Conservation (phyloP, 2,329 filamentous ascomycete species). For the Alternaria incomplexa region DNA sequence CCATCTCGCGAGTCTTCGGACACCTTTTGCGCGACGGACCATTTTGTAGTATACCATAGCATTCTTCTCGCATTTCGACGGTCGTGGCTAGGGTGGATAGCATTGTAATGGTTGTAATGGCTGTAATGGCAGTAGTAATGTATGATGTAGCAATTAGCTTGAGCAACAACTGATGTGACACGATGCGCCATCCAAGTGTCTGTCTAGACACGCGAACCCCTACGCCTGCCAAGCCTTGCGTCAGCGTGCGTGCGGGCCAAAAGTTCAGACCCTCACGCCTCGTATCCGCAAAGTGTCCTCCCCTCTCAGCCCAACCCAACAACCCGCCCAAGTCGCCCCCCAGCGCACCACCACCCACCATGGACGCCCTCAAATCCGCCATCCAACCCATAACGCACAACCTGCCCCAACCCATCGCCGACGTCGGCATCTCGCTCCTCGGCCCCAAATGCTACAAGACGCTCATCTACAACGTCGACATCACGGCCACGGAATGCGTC, state of each 20-base stretch:
- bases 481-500: conserved; percentile 77
- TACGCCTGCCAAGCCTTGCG: conserved; percentile 17
- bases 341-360: conserved; percentile 26
- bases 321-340: not conserved
- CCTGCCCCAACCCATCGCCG: conserved; percentile 48
- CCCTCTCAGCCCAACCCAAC: conserved; percentile 1
- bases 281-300: conserved; percentile 11
- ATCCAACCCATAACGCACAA: conserved; percentile 55
- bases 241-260: conserved; percentile 9
- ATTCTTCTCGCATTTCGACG: conserved; percentile 1
- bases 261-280: not conserved
- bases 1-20: not conserved
- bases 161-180: not conserved
- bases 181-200: not conserved
- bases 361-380: conserved; percentile 54
- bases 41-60: conserved; percentile 11
- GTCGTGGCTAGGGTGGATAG: conserved; percentile 6
- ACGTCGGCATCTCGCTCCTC: conserved; percentile 63
- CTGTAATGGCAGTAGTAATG: conserved; percentile 27
- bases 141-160: not conserved
- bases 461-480: conserved; percentile 83
- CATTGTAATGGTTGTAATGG: conserved; percentile 18
- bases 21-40: not conserved
- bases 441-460: conserved; percentile 84
- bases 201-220: not conserved